Conservation (phyloP, 805 yeast species). For the Schizosaccharomyces cryophilus region DNA sequence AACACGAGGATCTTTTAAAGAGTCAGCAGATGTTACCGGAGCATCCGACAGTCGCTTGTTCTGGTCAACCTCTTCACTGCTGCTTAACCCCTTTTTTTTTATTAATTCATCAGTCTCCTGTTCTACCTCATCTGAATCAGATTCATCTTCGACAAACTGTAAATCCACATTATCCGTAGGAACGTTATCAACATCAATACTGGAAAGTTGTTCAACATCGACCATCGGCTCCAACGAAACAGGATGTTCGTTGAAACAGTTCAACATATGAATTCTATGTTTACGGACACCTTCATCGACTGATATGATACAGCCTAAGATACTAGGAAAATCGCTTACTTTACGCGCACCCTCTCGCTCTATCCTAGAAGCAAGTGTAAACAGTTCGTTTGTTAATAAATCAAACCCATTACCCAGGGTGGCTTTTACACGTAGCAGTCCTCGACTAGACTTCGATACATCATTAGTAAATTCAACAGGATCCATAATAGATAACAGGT, state of each 20-base stretch:
- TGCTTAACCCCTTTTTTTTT: neutral
- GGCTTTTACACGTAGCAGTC: conserved; percentile 54
- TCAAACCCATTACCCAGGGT: conserved; percentile 80
- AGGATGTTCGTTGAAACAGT: neutral
- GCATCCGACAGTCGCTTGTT: neutral
- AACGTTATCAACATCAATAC: neutral
- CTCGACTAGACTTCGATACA: conserved; percentile 31
- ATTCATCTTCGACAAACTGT: neutral
- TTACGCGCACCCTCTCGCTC: neutral
- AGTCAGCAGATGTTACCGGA: no score
- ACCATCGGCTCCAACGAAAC: neutral
- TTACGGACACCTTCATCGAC: neutral
- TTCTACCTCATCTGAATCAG: neutral
- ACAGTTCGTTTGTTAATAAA: conserved; percentile 23
- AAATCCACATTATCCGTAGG: neutral
- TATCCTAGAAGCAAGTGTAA: neutral
- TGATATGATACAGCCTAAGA: neutral
- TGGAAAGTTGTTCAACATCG: neutral
- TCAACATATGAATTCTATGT: neutral
- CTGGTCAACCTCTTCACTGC: neutral
- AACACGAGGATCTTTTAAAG: neutral
- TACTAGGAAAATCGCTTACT: neutral
- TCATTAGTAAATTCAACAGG: conserved; percentile 71
- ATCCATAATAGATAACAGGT: conserved; percentile 53
- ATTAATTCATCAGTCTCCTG: neutral